Evolutionary conservation across 1,139 yeast genomes (phyloP).

Genomic region (Barnettozyma hawaiiensis): DNA sequence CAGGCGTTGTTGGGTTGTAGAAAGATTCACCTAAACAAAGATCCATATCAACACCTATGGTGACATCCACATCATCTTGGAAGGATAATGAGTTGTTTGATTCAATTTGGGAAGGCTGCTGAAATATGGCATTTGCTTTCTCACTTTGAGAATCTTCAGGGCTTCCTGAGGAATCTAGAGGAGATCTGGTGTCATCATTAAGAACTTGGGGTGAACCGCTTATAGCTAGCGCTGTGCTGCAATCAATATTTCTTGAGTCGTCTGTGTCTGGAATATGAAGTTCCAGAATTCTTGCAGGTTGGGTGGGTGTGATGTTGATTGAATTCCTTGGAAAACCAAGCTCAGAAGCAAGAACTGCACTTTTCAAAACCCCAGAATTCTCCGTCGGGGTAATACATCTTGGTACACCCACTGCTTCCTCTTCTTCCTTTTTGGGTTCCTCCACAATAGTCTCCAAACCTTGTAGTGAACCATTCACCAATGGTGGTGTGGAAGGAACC

Average conservation of each 20-base stretch:
- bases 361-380: not conserved
- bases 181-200: not conserved
- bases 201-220: not conserved
- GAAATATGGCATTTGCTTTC: not conserved
- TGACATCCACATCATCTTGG: not conserved
- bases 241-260: not conserved
- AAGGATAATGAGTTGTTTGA: not conserved
- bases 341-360: not conserved
- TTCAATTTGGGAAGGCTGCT: not conserved
- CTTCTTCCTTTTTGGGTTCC: conserved; percentile 1
- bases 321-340: not conserved
- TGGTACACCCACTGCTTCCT: not conserved
- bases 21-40: not conserved
- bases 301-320: not conserved
- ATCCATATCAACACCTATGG: not conserved
- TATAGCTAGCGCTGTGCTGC: not conserved
- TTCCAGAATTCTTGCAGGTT: not conserved
- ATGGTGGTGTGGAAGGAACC: not conserved
- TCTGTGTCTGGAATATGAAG: not conserved
- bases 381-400: not conserved
- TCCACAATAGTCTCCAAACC: conserved; percentile 1
- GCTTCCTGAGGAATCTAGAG: not conserved
- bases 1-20: not conserved
- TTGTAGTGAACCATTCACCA: too few species aligned
- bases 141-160: not conserved